Evolutionary conservation across 2,329 filamentous ascomycete species (phyloP).

Genomic region (Claviceps africana): DNA sequence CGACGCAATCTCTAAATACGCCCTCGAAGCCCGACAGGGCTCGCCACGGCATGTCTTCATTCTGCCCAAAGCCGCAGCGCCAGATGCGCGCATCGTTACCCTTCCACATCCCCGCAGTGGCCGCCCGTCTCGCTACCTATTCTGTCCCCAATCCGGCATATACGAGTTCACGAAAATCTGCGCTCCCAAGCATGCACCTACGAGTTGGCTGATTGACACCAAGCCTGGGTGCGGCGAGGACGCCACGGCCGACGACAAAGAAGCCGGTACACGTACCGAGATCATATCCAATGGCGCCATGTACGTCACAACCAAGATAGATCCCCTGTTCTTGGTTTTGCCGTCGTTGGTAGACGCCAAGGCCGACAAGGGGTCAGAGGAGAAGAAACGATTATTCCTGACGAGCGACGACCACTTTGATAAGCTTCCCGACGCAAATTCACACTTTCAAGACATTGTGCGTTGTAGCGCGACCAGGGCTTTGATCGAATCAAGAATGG

Average conservation of each 20-base stretch:
- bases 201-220: constrained; percentile 47
- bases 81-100: constrained; percentile 43
- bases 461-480: constrained; percentile 30
- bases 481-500: constrained; percentile 51
- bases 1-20: constrained; percentile 22
- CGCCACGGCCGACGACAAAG: constrained; percentile 7
- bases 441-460: constrained; percentile 46
- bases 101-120: constrained; percentile 45
- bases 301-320: constrained; percentile 71
- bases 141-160: constrained; percentile 47
- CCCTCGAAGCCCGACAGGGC: constrained; percentile 23
- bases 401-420: constrained; percentile 61
- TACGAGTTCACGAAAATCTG: constrained; percentile 50
- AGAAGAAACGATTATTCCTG: constrained; percentile 49
- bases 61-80: constrained; percentile 38
- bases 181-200: constrained; percentile 36
- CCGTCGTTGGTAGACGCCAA: constrained; percentile 46
- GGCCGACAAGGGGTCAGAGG: constrained; percentile 26
- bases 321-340: constrained; percentile 71
- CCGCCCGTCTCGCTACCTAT: constrained; percentile 43
- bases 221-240: constrained; percentile 9
- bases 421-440: constrained; percentile 36
- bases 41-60: constrained; percentile 45
- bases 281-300: constrained; percentile 56
- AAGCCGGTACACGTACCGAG: constrained; percentile 11